These are phyloP conservation scores for Trichophyton simii DNA, from an alignment of 2,329 filamentous ascomycete species.

Conservation along the genomic window DNA sequence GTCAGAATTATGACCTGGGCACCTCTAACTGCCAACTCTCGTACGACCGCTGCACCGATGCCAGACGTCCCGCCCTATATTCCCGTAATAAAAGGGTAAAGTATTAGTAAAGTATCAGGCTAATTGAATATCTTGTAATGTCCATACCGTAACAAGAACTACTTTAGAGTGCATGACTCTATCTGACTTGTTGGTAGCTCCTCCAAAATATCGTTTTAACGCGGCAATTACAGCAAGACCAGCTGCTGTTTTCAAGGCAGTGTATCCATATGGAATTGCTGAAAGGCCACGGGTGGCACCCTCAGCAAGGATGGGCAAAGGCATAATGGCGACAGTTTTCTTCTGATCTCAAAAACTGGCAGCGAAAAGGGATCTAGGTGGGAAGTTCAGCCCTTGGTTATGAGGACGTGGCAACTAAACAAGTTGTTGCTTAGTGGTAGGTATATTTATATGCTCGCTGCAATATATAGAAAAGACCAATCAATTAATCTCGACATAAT, in stretches of 20 bases:
- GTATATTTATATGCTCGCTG: neutral
- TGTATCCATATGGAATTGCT: constrained; percentile 42
- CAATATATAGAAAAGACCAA: neutral
- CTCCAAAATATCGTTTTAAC: constrained; percentile 66
- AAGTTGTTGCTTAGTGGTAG: too few species aligned
- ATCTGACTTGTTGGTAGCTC: constrained; percentile 61
- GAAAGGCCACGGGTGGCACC: constrained; percentile 43
- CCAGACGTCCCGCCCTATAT: constrained; percentile 74
- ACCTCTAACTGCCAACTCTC: constrained; percentile 64
- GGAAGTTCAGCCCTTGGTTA: too few species aligned
- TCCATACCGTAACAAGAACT: constrained; percentile 67
- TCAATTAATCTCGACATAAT: neutral
- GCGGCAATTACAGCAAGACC: constrained; percentile 41
- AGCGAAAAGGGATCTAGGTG: neutral
- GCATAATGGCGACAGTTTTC: constrained; percentile 37
- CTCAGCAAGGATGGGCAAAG: constrained; percentile 46
- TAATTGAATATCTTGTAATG: neutral
- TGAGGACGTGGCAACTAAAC: too few species aligned
- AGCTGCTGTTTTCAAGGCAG: constrained; percentile 41
- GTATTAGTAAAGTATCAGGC: neutral
- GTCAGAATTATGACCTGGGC: constrained; percentile 87
- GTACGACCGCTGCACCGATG: constrained; percentile 66
- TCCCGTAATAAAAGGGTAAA: constrained; percentile 9
- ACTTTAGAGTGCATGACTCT: constrained; percentile 87
- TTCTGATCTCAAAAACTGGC: neutral